Conservation (phyloP, 169 alveolate genomes). For the Babesia gibsoni region DNA sequence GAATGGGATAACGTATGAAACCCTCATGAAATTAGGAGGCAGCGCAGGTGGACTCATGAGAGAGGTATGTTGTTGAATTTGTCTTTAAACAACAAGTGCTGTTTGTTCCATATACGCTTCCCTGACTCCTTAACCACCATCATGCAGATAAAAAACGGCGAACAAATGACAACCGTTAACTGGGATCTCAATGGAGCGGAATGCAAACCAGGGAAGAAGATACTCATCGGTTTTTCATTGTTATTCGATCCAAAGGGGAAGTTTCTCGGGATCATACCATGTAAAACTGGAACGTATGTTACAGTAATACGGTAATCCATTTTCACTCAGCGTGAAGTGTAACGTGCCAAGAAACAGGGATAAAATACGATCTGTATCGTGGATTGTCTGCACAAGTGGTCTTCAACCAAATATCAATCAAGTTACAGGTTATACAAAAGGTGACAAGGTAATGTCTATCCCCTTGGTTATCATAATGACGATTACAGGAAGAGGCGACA, state of each 20-base stretch:
- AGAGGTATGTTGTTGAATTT: conserved; percentile 16
- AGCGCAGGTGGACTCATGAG: conserved; percentile 17
- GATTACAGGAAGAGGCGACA: not conserved
- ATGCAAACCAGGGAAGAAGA: conserved; percentile 44
- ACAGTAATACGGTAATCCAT: not conserved
- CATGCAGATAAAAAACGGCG: conserved; percentile 45
- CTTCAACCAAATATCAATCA: conserved; percentile 50
- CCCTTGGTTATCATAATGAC: not conserved
- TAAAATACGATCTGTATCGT: conserved; percentile 12
- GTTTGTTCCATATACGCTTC: no score
- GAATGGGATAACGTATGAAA: conserved; percentile 60
- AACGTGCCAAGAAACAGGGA: conserved; percentile 34
- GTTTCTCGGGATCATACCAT: conserved; percentile 33
- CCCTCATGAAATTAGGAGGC: conserved; percentile 32
- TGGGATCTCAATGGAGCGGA: conserved; percentile 5
- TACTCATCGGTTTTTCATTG: conserved; percentile 40
- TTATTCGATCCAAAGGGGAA: conserved; percentile 24
- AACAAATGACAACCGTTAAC: conserved; percentile 8
- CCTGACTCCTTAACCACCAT: not conserved
- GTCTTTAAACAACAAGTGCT: not conserved
- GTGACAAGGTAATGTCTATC: not conserved
- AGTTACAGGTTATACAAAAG: conserved; percentile 19
- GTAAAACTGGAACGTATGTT: conserved; percentile 52
- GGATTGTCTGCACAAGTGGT: conserved; percentile 54
- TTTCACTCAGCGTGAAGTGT: conserved; percentile 16